These are phyloP conservation scores for Chrysosphaeria jannelii DNA, from an alignment of 2,329 filamentous ascomycete genomes.

Conservation along the genomic window DNA sequence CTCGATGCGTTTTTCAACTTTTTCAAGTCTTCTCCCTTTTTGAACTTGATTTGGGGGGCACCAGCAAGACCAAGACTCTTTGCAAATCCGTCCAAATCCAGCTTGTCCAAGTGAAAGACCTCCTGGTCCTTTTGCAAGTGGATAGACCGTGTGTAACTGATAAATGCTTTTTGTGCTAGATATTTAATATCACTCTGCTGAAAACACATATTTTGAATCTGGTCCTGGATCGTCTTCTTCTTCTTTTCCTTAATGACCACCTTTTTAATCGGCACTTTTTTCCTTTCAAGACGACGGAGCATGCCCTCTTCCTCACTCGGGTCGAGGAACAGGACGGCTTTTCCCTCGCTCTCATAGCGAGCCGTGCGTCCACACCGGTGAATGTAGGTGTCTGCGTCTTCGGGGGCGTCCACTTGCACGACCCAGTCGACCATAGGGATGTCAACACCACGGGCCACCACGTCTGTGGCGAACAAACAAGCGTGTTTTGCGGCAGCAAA, in stretches of 20 bases:
- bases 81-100: constrained; percentile 67
- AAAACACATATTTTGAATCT: constrained; percentile 86
- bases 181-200: constrained; percentile 86
- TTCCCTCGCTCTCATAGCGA: constrained; percentile 66
- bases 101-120: constrained; percentile 55
- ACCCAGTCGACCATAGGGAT: constrained; percentile 97
- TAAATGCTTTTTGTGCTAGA: constrained; percentile 82
- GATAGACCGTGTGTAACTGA: constrained; percentile 62
- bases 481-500: constrained; percentile 58
- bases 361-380: constrained; percentile 85
- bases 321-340: constrained; percentile 71
- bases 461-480: constrained; percentile 84
- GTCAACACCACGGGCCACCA: constrained; percentile 77
- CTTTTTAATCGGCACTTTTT: constrained; percentile 64
- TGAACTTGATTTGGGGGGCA: constrained; percentile 73
- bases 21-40: constrained; percentile 71
- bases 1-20: constrained; percentile 63
- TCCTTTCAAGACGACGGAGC: constrained; percentile 54
- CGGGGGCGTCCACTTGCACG: constrained; percentile 89
- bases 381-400: constrained; percentile 93
- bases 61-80: constrained; percentile 67
- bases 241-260: constrained; percentile 77
- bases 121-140: constrained; percentile 79
- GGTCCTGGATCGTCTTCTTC: constrained; percentile 55
- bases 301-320: constrained; percentile 85